Percentiles rank a stretch among this genome's conserved stretches.
These are phyloP conservation scores for Terana coerulea DNA, from an alignment of 768 basidiomycete genomes.

Conservation along the genomic window DNA sequence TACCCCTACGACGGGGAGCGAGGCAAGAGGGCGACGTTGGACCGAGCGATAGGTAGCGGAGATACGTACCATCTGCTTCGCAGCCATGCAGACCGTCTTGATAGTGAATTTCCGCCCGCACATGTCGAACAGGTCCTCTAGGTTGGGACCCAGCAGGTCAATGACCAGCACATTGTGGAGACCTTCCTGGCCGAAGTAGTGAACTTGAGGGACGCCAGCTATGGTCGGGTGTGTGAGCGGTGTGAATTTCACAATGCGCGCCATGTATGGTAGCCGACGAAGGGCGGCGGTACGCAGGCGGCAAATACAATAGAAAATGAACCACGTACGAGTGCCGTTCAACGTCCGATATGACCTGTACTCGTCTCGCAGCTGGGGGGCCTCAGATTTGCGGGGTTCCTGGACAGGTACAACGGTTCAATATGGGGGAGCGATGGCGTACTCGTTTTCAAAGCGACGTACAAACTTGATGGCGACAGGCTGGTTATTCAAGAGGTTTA, in stretches of 20 bases:
- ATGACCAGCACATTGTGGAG: slow-evolving; percentile 94
- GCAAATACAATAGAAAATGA: neutral
- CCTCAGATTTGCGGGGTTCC: slow-evolving; percentile 97
- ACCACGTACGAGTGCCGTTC: slow-evolving; percentile 75
- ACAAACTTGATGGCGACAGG: slow-evolving; percentile 99
- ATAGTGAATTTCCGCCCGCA: slow-evolving; percentile 96
- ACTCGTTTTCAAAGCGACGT: slow-evolving; percentile 31
- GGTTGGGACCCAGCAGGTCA: slow-evolving; percentile 93
- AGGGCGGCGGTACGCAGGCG: neutral
- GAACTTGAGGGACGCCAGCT: slow-evolving; percentile 97
- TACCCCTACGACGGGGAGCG: neutral
- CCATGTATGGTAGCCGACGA: neutral
- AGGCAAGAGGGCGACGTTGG: neutral
- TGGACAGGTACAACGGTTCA: slow-evolving; percentile 28
- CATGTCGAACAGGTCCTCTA: slow-evolving; percentile 99
- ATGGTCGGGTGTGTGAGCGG: slow-evolving; percentile 6
- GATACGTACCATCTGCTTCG: slow-evolving; percentile 93
- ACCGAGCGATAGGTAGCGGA: no score
- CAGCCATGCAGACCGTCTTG: slow-evolving; percentile 99
- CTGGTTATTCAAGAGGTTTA: slow-evolving; percentile 77
- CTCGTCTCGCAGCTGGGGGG: slow-evolving; percentile 95
- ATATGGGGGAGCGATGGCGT: neutral
- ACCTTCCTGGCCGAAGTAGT: slow-evolving; percentile 98
- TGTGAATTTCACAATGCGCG: neutral
- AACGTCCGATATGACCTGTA: slow-evolving; percentile 96